Base-by-base conservation (phyloP, 2,329 filamentous ascomycete species). In the Aureobasidium sp. region DNA sequence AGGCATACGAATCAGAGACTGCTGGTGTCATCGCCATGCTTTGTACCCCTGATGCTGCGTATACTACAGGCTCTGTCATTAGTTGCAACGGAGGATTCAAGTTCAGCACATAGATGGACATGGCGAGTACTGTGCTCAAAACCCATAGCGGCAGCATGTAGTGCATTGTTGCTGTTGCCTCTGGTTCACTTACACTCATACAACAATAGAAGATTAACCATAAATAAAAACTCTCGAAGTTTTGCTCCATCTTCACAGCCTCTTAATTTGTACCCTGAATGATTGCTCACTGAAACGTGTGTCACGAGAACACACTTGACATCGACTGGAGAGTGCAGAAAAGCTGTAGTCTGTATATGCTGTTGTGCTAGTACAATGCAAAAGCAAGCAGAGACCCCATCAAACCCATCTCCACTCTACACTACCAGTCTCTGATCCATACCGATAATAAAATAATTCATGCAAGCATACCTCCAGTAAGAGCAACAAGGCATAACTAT, bases 51-150 rank as follows among this genome's bases (percentile, higher is more conserved):
- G 89, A 93, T 70, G 81, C 82, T n/a, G 81, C 78, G 8, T 93
- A 88, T 88, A 72, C 84, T 68, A 94, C 89, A 0, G 89, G 89
- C 1, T 87, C 86, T 71, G 86, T 91, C 25, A 82, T 94, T 4
- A 89, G 86, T 74, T 88, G 88, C 8, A 93, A 93, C 69, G 89
- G 89, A 1, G 89, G 89, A 7, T 85, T 90, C 83, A 80, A 78
- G 62, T 82, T 85, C 74, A 77, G 74, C 68, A 64, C 63, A 45
- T 69, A 64, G 61, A 50, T 55, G 7, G 17, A 33, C 2, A 29
- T 31, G 15, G 7, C 38, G 23, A 53, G 17, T 21, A 10, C 4
- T 19, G n/a, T 17, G 1, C 11, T 4, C 4, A 35, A 11, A 10
- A 47, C n/a, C n/a, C 21, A 27, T 15, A 13, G 23, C 19, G 23